phyloP scores from a whole-genome alignment of 495 filamentous ascomycete genomes.

The Trichoderma erinaceum region DNA sequence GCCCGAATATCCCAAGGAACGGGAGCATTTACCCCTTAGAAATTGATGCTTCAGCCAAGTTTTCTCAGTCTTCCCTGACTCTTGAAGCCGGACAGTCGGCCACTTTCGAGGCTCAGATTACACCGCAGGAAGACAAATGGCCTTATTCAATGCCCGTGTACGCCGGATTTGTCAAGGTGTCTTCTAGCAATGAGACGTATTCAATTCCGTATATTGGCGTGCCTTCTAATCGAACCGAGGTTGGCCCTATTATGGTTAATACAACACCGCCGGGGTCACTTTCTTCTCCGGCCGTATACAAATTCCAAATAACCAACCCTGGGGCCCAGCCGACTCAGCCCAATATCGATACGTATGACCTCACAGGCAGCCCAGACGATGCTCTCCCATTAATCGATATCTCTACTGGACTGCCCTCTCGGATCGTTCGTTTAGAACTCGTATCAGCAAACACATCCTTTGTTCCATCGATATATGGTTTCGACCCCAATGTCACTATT shows the following conservation, averaged over 20 bases:
- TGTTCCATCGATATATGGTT: background rate
- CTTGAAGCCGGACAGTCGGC: background rate
- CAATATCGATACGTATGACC: background rate
- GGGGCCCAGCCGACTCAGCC: background rate
- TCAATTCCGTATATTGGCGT: background rate
- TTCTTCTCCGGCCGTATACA: background rate
- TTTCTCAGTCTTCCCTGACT: background rate
- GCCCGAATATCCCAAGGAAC: background rate
- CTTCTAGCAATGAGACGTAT: background rate
- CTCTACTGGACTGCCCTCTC: background rate
- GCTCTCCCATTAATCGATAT: background rate
- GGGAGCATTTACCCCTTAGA: background rate
- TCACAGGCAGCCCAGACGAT: background rate
- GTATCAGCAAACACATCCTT: slow-evolving; percentile 1
- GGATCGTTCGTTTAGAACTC: background rate
- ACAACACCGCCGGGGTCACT: background rate
- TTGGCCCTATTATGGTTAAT: background rate
- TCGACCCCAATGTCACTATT: background rate
- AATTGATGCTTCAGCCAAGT: background rate
- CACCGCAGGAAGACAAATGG: background rate
- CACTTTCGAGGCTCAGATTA: background rate
- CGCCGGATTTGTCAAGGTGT: background rate
- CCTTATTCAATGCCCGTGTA: background rate
- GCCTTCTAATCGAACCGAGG: background rate
- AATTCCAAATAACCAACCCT: background rate